Percentiles rank a stretch among this genome's conserved stretches.
Evolutionary conservation across 441 rosid genomes (phyloP).

Genomic region (Croton setiger): DNA sequence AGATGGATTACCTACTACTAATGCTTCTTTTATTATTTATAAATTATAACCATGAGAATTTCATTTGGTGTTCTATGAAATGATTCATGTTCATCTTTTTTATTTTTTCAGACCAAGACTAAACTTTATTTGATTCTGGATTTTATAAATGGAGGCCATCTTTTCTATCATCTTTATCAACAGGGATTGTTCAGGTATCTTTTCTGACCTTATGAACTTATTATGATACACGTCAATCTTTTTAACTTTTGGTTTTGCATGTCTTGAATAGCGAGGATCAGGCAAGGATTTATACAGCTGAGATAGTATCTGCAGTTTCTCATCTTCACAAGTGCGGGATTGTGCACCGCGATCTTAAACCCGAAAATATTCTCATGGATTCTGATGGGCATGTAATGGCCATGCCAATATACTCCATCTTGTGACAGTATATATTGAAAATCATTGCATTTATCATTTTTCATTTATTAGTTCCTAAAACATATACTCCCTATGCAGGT

Average conservation of each 20-base stretch:
- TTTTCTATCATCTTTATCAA: conserved; percentile 73
- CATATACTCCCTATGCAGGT: conserved; percentile 35
- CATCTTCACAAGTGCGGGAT: conserved; percentile 69
- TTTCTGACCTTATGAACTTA: conserved; percentile 3
- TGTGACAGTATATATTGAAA: conserved; percentile 1
- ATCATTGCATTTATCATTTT: not conserved
- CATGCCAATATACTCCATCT: conserved; percentile 8
- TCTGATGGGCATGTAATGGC: conserved; percentile 62
- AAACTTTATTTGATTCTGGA: conserved; percentile 78
- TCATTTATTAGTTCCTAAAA: conserved; percentile 4
- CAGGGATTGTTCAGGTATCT: conserved; percentile 70
- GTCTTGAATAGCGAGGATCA: conserved; percentile 62
- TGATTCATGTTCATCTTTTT: not conserved
- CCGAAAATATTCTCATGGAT: conserved; percentile 73
- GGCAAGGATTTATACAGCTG: conserved; percentile 68
- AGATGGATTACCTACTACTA: not conserved
- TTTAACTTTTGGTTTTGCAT: conserved; percentile 20
- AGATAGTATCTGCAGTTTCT: conserved; percentile 75
- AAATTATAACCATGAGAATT: not conserved
- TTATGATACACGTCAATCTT: not conserved
- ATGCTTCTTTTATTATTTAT: not conserved
- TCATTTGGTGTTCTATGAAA: not conserved
- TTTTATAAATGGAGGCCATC: conserved; percentile 75
- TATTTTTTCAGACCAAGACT: conserved; percentile 51
- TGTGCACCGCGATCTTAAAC: conserved; percentile 77